Conservation (phyloP, 108 stramenopile genomes). For the Nannochloropsis salina region DNA sequence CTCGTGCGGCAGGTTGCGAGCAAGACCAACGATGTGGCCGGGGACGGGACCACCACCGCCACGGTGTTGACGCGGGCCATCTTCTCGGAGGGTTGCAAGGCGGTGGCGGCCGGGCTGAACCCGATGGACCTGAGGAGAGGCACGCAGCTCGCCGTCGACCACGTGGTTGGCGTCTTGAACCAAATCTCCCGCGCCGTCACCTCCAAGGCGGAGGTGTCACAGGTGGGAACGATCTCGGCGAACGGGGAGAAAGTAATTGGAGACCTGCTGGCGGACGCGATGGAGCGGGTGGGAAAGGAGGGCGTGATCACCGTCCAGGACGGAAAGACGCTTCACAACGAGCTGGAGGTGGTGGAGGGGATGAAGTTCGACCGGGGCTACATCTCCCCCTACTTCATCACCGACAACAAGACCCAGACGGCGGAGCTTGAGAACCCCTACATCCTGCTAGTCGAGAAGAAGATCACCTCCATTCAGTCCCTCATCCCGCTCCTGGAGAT, state of each 20-base stretch:
- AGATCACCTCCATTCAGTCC: conserved; percentile 89
- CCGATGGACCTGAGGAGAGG: conserved; percentile 93
- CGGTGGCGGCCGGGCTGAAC: conserved; percentile 98
- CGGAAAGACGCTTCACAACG: conserved; percentile 97
- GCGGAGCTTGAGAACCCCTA: conserved; percentile 87
- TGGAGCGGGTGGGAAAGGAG: conserved; percentile 99
- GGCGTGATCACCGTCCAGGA: conserved; percentile 99
- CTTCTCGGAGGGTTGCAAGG: conserved; percentile 57
- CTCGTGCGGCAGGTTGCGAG: conserved; percentile 77
- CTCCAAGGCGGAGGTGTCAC: conserved; percentile 89
- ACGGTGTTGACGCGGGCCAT: conserved; percentile 96
- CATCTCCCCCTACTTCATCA: conserved; percentile 99
- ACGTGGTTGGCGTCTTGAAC: conserved; percentile 72
- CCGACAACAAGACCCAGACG: conserved; percentile 93
- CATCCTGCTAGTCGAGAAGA: conserved; percentile 97
- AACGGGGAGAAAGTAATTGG: conserved; percentile 94
- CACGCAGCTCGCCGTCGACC: conserved; percentile 85
- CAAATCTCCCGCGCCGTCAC: conserved; percentile 87
- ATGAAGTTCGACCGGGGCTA: conserved; percentile 99
- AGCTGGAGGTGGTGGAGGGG: conserved; percentile 98
- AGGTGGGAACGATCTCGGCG: conserved; percentile 98
- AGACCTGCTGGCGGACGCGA: conserved; percentile 86
- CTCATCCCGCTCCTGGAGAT: conserved; percentile 87
- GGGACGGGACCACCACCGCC: conserved; percentile 99
- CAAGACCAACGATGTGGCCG: conserved; percentile 98